Percentiles rank a stretch among this genome's conserved stretches.
These are phyloP conservation scores for Boletus tomentosulus DNA, from an alignment of 768 basidiomycete species.

Conservation along the genomic window DNA sequence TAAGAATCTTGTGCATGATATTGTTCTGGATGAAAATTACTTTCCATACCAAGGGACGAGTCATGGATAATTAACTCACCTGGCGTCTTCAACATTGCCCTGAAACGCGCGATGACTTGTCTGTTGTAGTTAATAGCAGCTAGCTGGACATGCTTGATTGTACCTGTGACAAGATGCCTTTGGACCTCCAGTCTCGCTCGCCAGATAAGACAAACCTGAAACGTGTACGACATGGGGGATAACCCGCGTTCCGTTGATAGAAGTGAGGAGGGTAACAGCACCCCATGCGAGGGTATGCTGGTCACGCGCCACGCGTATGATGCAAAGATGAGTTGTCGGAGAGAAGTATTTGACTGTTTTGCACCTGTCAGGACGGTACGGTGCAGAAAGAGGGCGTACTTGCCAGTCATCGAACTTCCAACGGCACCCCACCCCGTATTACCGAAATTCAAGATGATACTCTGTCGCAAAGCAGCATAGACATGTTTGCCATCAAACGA, in stretches of 20 bases:
- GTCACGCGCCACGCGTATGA: constrained; percentile 76
- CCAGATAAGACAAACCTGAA: constrained; percentile 52
- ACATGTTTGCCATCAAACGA: constrained; percentile 47
- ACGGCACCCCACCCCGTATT: constrained; percentile 81
- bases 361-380: neutral
- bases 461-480: constrained; percentile 65
- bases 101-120: too few relatives aligned
- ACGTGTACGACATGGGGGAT: constrained; percentile 79
- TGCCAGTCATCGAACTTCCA: constrained; percentile 56
- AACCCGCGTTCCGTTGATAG: constrained; percentile 52
- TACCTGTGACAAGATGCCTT: too few relatives aligned
- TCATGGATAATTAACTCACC: too few relatives aligned
- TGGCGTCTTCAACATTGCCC: too few relatives aligned
- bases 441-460: constrained; percentile 70
- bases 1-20: too few relatives aligned
- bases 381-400: constrained; percentile 14
- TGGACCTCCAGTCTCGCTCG: neutral
- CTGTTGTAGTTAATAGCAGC: too few relatives aligned
- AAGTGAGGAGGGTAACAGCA: constrained; percentile 64
- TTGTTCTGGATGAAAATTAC: too few relatives aligned
- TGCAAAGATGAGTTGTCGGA: constrained; percentile 65
- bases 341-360: constrained; percentile 82
- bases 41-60: too few relatives aligned
- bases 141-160: too few relatives aligned
- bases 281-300: constrained; percentile 80